Evolutionary conservation across 1,284 basidiomycete genomes (phyloP), one percentile per base, ranked within the genome.

Genomic region (Pholiota adiposa): DNA sequence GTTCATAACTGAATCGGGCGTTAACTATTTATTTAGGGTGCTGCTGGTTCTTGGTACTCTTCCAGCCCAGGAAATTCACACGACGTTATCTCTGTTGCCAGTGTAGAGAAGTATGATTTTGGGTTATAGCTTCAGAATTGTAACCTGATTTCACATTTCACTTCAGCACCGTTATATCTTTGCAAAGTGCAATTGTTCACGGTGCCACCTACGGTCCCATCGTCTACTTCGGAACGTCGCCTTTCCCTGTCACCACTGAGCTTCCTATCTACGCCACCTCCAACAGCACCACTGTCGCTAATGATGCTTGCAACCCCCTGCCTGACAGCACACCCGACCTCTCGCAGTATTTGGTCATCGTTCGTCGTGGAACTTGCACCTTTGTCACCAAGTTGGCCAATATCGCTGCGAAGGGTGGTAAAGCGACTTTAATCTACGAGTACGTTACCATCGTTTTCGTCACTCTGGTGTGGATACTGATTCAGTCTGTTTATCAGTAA

Each of bases 281-380:
- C n/a, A 81, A 72, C 21, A 76, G 81, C 58, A 76, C 75, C 1
- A 78, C 77, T 2, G 68, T 79, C 7, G 67, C 69, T 3, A 74
- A 81, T 62, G 85, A 87, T 65, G 85, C 84, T 1, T 87, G 85
- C 71, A 65, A 77, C 51, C 75, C 83, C 4, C 75, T 87, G 2
- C 83, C 84, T 3, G 78, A 75, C 36, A 70, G 63, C 43, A 86
- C 82, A 0, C 85, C 85, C 0, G 78, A 86, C 66, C 75, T 88
- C 2, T 78, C 80, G 6, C 63, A 65, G 1, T 81, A 74, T 51
- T 65, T 85, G 11, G 81, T 82, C 3, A 63, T 87, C 49, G 74
- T 87, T 44, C 78, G 82, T 38, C 76, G 85, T 19, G 85, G 85
- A 2, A 77, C 74, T 25, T 86, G 83, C 65, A 70, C 77, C 4